These are phyloP conservation scores for Eutypa lata DNA, from an alignment of 2,329 filamentous ascomycete species.

Conservation along the genomic window DNA sequence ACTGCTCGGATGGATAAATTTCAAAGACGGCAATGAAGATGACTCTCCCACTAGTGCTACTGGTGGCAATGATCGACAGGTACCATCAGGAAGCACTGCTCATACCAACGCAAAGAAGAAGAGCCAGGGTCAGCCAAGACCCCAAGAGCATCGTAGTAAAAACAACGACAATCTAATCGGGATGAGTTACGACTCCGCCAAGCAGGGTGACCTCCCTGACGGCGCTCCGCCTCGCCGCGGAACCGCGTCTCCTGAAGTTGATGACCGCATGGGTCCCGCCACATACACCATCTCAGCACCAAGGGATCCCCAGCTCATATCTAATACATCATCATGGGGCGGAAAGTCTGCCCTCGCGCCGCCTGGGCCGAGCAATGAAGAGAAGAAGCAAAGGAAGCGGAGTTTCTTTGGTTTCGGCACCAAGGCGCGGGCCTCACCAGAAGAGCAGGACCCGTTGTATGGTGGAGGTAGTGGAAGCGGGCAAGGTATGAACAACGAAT, in stretches of 20 bases:
- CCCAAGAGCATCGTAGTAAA: constrained; percentile 31
- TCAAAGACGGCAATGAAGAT: constrained; percentile 59
- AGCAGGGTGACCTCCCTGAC: constrained; percentile 49
- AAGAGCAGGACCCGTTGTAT: constrained; percentile 55
- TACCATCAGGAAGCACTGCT: constrained; percentile 29
- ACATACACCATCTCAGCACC: constrained; percentile 73
- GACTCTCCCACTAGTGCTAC: constrained; percentile 35
- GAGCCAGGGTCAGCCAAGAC: constrained; percentile 29
- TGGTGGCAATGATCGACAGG: constrained; percentile 33
- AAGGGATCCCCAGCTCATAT: constrained; percentile 79
- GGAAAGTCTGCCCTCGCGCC: constrained; percentile 60
- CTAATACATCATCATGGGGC: constrained; percentile 83
- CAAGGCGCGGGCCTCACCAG: constrained; percentile 56
- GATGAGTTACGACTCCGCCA: constrained; percentile 56
- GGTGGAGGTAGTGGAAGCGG: constrained; percentile 37
- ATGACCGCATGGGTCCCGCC: constrained; percentile 32
- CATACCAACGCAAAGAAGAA: constrained; percentile 43
- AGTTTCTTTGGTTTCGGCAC: constrained; percentile 69
- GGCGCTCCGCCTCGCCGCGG: constrained; percentile 33
- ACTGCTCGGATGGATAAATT: constrained; percentile 84
- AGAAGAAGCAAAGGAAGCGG: constrained; percentile 79
- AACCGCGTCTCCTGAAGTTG: constrained; percentile 24
- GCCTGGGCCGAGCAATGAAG: constrained; percentile 54
- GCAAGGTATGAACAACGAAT: constrained; percentile 38
- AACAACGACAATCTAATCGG: constrained; percentile 49